Conservation (phyloP, 2,329 filamentous ascomycete genomes). For the Elsinoe necatrix region DNA sequence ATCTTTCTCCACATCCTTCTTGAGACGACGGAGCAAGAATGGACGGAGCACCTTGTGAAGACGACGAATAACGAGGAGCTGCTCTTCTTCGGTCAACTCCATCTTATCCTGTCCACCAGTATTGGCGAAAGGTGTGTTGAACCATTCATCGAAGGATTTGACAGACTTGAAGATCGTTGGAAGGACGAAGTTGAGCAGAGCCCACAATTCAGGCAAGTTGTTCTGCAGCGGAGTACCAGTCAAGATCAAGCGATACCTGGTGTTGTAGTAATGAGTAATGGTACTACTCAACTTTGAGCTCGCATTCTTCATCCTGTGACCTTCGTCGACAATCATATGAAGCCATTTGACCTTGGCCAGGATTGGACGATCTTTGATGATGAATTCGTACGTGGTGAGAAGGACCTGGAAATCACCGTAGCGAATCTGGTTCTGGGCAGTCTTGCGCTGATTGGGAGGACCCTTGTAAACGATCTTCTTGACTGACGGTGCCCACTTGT, state of each 20-base stretch:
- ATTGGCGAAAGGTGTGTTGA: constrained; percentile 98
- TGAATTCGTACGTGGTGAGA: constrained; percentile 96
- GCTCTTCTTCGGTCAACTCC: constrained; percentile 99
- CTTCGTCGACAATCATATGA: constrained; percentile 99
- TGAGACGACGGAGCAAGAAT: constrained; percentile 94
- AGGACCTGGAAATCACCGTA: constrained; percentile 94
- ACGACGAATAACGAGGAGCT: constrained; percentile 94
- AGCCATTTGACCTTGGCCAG: constrained; percentile 99
- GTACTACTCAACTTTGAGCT: constrained; percentile 94
- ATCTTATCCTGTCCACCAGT: constrained; percentile 97
- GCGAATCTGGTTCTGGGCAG: constrained; percentile 86
- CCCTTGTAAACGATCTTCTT: constrained; percentile 92
- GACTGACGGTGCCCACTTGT: constrained; percentile 93
- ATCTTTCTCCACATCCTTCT: constrained; percentile 99
- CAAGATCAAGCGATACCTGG: constrained; percentile 89
- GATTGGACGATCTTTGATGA: constrained; percentile 95
- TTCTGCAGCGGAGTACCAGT: constrained; percentile 97
- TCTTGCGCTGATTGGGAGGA: constrained; percentile 76
- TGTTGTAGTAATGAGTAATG: constrained; percentile 89
- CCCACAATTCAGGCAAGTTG: constrained; percentile 92
- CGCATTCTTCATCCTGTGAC: constrained; percentile 98
- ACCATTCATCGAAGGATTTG: constrained; percentile 99
- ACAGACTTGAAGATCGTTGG: constrained; percentile 99
- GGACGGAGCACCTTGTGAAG: constrained; percentile 95
- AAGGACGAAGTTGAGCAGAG: constrained; percentile 94